Base-by-base conservation (phyloP, 331 rosid species). In the Phaseolus coccineus region DNA sequence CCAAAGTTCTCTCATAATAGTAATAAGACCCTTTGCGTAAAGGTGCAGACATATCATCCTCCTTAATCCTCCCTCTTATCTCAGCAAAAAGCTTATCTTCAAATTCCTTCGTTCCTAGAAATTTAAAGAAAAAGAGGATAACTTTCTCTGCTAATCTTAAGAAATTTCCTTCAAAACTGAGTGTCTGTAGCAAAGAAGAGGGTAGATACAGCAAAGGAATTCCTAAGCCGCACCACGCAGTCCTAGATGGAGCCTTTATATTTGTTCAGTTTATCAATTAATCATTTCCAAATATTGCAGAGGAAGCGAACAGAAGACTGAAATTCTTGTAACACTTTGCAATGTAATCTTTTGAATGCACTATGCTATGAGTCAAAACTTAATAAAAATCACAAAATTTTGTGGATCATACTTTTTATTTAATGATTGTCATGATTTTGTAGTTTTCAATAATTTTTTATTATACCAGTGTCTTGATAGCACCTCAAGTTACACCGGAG, bases 61-160 rank as follows among this genome's bases (percentile, higher is more conserved):
- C 96, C 81, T 92, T 88, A 78, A 94, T 90, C 86, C 98, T 86
- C 31, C 91, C 97, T 78, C 81, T 85, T 31, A 94, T 92, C 88
- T 92, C 98, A 40, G 74, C 79, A 78, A 81, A 94, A 73, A 94
- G 88, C 83, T 89, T 76, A 11, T 88, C 89, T 87, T 94, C 93
- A 62, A 90, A 76, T 64, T 81, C 55, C 79, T 88, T 90, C 37
- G 93, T 86, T 73, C 90, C 98, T 92, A 76, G 3, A 70, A 40
- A 52, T 69, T 53, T 42, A 42, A 46, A 51, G 70, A 65, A 50
- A 53, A 31, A 3, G 28, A 3, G 27, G 5, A 59, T 46, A 61
- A 42, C 24, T 44, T 52, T 62, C 59, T 53, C 40, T 8, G 39
- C 15, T 19, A 57, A 67, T 48, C 50, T 1, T 7, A 65, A 57